These are phyloP conservation scores for Daldinia sp. DNA, from an alignment of 2,329 filamentous ascomycete species.

Conservation along the genomic window DNA sequence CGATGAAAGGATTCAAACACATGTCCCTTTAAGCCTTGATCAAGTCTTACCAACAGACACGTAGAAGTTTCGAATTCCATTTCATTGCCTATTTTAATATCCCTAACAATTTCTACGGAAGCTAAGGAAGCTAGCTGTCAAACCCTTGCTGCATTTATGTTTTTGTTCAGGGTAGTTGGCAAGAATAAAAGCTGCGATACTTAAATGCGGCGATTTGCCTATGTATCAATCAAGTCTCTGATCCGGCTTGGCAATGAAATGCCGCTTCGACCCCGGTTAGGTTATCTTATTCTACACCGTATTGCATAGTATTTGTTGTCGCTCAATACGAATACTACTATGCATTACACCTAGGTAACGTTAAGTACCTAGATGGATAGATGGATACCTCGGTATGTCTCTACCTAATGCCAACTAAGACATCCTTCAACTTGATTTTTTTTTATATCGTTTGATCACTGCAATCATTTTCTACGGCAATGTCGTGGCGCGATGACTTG, in stretches of 20 bases:
- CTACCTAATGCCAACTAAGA: neutral
- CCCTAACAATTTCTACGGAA: slow-evolving; percentile 1
- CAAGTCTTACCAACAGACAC: neutral
- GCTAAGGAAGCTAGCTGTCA: neutral
- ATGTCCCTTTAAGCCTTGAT: neutral
- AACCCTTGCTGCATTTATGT: neutral
- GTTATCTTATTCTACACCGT: neutral
- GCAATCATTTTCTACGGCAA: neutral
- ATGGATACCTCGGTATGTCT: neutral
- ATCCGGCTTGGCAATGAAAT: slow-evolving; percentile 9
- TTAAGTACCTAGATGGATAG: neutral
- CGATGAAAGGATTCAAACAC: slow-evolving; percentile 21
- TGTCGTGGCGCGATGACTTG: neutral
- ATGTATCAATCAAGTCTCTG: slow-evolving; percentile 11
- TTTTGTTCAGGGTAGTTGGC: neutral
- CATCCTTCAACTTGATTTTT: neutral
- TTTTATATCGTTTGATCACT: neutral
- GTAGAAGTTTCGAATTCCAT: slow-evolving; percentile 8
- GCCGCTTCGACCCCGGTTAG: neutral
- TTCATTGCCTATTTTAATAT: slow-evolving; percentile 9
- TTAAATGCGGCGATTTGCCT: slow-evolving; percentile 10
- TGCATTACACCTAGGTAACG: neutral
- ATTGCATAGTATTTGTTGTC: neutral
- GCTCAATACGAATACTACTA: slow-evolving; percentile 2
- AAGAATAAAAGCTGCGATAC: neutral